These are phyloP conservation scores for Eleusine coracana DNA, from an alignment of 176 grass and related monocot genomes.

Conservation along the genomic window DNA sequence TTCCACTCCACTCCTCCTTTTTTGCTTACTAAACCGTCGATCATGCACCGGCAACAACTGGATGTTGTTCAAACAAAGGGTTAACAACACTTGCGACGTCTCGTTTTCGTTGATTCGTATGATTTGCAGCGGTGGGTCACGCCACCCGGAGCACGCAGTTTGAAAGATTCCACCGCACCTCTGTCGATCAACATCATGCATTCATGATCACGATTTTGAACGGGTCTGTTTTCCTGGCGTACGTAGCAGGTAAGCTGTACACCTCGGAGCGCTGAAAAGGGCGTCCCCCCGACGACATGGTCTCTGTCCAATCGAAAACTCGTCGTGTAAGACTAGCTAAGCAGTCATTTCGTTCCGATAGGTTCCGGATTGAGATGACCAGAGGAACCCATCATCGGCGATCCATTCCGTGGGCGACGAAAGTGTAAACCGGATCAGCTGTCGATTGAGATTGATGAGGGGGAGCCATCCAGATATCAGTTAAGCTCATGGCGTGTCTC, in stretches of 20 bases:
- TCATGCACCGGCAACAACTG: background rate
- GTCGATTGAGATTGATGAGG: background rate
- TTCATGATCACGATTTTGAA: background rate
- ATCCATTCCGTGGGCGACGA: background rate
- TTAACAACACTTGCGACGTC: background rate
- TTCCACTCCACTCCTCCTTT: too few species aligned
- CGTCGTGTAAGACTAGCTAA: too few species aligned
- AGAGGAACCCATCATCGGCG: background rate
- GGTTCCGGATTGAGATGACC: background rate
- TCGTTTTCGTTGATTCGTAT: background rate
- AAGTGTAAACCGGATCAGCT: background rate
- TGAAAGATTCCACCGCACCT: slow-evolving; percentile 23
- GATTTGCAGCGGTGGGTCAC: slow-evolving; percentile 22
- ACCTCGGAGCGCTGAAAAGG: slow-evolving; percentile 1
- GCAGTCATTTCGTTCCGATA: slow-evolving; percentile 11
- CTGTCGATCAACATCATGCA: background rate
- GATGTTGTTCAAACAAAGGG: too few species aligned
- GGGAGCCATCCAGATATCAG: background rate
- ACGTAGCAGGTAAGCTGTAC: slow-evolving; percentile 15
- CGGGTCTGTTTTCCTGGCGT: background rate
- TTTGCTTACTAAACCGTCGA: background rate
- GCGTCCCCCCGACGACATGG: background rate
- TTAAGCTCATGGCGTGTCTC: background rate
- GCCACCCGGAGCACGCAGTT: background rate
- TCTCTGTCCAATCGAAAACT: background rate